Evolutionary conservation across 1,284 basidiomycete species (phyloP).

Genomic region (Anthracocystis setariae): DNA sequence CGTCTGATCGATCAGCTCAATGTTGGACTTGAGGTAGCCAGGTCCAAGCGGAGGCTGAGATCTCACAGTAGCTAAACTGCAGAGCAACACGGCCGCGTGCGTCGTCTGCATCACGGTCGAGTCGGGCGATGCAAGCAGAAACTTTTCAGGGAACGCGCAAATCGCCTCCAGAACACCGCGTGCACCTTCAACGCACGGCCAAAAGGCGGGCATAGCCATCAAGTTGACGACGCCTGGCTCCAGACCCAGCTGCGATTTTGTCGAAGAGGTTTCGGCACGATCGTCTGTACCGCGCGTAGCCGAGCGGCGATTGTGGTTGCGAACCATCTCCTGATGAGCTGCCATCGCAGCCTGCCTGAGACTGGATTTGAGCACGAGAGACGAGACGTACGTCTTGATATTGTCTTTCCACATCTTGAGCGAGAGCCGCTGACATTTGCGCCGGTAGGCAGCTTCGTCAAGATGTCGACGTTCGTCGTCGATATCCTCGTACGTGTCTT

Average conservation of each 20-base stretch:
- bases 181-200: constrained; percentile 48
- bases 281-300: constrained; percentile 41
- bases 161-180: constrained; percentile 40
- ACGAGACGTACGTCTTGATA: constrained; percentile 50
- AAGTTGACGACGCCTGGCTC: constrained; percentile 43
- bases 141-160: constrained; percentile 28
- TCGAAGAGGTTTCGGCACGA: constrained; percentile 31
- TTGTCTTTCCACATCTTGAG: constrained; percentile 48
- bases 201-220: constrained; percentile 50
- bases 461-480: constrained; percentile 5
- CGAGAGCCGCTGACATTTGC: constrained; percentile 29
- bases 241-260: constrained; percentile 25
- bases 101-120: constrained; percentile 40
- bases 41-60: constrained; percentile 40
- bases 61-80: constrained; percentile 42
- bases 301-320: constrained; percentile 39
- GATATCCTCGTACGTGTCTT: constrained; percentile 33
- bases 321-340: constrained; percentile 47
- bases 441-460: constrained; percentile 28
- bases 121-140: constrained; percentile 36
- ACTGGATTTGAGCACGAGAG: constrained; percentile 45
- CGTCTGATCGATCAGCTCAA: constrained; percentile 42
- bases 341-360: constrained; percentile 44
- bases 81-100: constrained; percentile 46
- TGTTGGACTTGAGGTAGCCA: constrained; percentile 41